Evolutionary conservation across 495 filamentous ascomycete species (phyloP).

Genomic region (Podospora conica): DNA sequence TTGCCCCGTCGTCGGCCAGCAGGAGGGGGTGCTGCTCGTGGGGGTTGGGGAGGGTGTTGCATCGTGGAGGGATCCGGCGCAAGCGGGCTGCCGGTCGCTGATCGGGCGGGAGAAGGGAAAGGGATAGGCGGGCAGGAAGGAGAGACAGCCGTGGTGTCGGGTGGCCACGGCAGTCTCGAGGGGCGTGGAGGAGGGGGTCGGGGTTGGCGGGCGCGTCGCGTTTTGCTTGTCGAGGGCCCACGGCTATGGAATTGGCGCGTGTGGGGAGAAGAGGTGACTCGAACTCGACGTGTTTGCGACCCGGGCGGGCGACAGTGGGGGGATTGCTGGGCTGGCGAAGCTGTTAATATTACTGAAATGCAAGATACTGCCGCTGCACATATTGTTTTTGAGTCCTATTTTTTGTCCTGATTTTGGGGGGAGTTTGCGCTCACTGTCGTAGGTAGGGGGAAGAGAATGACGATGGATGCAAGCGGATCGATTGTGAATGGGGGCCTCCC

Average conservation of each 20-base stretch:
- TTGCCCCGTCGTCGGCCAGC: conserved; percentile 34
- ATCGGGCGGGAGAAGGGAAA: not conserved
- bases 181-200: not conserved
- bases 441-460: conserved; percentile 14
- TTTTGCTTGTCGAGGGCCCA: conserved; percentile 4
- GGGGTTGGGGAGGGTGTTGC: conserved; percentile 3
- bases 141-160: not conserved
- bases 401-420: conserved; percentile 4
- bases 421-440: conserved; percentile 1
- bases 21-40: conserved; percentile 32
- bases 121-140: not conserved
- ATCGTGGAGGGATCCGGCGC: conserved; percentile 1
- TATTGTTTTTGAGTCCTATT: conserved; percentile 18
- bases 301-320: not conserved
- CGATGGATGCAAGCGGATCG: conserved; percentile 10
- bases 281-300: conserved; percentile 14
- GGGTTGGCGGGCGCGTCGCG: not conserved
- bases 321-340: conserved; percentile 3
- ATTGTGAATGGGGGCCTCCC: not conserved
- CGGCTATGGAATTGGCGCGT: conserved; percentile 14
- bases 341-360: conserved; percentile 25
- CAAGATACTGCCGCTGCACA: conserved; percentile 23
- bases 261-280: conserved; percentile 11
- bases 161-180: conserved; percentile 1
- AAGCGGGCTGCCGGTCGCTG: not conserved